These are phyloP conservation scores for Pseudoscleropodium purum DNA, from an alignment of 225 moss, liverwort and hornwort species.

Conservation along the genomic window DNA sequence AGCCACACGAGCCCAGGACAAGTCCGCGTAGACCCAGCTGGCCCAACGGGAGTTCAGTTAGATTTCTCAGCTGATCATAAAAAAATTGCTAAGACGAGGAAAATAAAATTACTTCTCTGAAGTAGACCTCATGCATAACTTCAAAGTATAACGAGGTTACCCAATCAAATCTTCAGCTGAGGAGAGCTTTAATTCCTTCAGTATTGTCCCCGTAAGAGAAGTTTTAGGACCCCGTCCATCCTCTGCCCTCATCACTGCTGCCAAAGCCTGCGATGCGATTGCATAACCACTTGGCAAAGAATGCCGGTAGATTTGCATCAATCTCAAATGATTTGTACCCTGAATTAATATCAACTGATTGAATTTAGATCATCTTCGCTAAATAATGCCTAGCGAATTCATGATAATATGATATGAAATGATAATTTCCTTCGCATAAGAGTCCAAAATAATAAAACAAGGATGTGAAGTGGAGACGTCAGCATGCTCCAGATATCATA, in stretches of 20 bases:
- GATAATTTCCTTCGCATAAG: not conserved
- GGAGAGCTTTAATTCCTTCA: constrained; percentile 53
- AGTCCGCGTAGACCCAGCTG: constrained; percentile 86
- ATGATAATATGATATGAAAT: not conserved
- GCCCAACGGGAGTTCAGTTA: constrained; percentile 4
- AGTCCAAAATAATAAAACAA: not conserved
- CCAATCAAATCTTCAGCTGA: constrained; percentile 71
- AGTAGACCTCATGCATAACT: not conserved
- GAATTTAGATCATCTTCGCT: not conserved
- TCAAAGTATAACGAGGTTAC: constrained; percentile 22
- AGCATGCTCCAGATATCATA: not conserved
- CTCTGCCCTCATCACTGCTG: constrained; percentile 73
- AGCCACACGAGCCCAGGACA: constrained; percentile 78
- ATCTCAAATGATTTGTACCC: not conserved
- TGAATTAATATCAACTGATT: not conserved
- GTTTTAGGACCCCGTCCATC: constrained; percentile 89
- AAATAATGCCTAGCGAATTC: not conserved
- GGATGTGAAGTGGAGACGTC: not conserved
- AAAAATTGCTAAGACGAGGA: not conserved
- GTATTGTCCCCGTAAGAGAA: constrained; percentile 51
- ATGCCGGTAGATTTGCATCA: constrained; percentile 8
- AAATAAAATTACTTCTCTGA: not conserved
- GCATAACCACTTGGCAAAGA: constrained; percentile 69
- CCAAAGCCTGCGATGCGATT: constrained; percentile 78
- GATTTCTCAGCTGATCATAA: not conserved